A percentile compares a stretch with the other conserved stretches of the same genome.
Conservation (phyloP, 2,329 filamentous ascomycete species). For the Microascus cirrosus region DNA sequence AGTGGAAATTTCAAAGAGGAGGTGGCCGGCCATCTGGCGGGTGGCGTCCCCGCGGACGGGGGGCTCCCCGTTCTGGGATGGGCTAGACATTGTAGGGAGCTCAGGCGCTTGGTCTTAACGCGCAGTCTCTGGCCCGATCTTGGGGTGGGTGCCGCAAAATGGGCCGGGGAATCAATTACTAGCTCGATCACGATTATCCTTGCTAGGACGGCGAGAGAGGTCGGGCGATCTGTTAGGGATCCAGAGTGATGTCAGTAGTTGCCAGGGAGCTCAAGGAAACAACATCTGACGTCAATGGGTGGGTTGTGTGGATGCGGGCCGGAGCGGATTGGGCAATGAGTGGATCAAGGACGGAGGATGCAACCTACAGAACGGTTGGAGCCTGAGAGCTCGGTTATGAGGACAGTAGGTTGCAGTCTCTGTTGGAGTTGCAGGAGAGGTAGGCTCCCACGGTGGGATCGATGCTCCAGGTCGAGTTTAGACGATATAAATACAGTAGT, state of each 20-base stretch:
- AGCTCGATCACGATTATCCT: neutral
- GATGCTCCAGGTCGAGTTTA: neutral
- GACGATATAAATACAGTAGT: neutral
- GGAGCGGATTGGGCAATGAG: neutral
- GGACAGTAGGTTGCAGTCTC: neutral
- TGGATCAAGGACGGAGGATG: neutral
- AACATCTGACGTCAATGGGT: neutral
- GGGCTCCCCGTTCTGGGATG: neutral
- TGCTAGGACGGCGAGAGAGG: neutral
- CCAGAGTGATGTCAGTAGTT: neutral
- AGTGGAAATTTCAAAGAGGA: conserved; percentile 93
- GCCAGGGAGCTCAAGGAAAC: neutral
- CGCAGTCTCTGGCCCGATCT: neutral
- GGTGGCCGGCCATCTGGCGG: conserved; percentile 83
- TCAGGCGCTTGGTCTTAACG: neutral
- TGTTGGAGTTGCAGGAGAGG: neutral
- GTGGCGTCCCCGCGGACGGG: conserved; percentile 8
- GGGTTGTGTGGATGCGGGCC: neutral
- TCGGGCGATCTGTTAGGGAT: neutral
- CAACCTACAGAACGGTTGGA: neutral
- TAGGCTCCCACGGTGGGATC: neutral
- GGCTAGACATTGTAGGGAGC: neutral
- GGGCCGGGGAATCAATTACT: neutral
- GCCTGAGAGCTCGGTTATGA: neutral
- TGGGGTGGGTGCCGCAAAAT: neutral